Evolutionary conservation across 1,139 yeast genomes (phyloP).

Genomic region (Magnusiomyces suaveolens): DNA sequence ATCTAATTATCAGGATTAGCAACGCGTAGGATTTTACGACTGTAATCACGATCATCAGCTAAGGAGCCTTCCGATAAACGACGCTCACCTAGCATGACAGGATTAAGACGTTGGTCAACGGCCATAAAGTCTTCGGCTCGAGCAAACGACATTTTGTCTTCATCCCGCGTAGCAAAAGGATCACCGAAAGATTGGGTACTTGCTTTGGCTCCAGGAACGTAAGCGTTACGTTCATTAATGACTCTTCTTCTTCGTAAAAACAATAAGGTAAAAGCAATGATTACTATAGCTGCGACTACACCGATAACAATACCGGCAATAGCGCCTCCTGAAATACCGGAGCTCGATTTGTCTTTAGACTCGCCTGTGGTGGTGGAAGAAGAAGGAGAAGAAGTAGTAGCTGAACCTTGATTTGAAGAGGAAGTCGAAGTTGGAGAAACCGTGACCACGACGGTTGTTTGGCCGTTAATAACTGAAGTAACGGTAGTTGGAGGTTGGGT

Average conservation of each 20-base stretch:
- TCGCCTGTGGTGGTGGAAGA: conserved; percentile 6
- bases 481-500: not conserved
- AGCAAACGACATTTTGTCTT: conserved; percentile 13
- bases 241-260: conserved; percentile 38
- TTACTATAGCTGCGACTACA: conserved; percentile 30
- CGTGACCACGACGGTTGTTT: conserved; percentile 9
- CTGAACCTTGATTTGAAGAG: not conserved
- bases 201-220: not conserved
- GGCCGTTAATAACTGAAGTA: conserved; percentile 2
- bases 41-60: conserved; percentile 71
- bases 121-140: conserved; percentile 41
- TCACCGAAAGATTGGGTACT: not conserved
- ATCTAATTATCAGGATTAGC: conserved; percentile 44
- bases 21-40: conserved; percentile 61
- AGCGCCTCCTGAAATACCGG: conserved; percentile 26
- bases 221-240: not conserved
- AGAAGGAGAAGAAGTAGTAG: conserved; percentile 6
- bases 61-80: conserved; percentile 64
- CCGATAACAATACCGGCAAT: conserved; percentile 30
- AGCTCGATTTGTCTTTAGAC: not conserved
- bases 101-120: conserved; percentile 60
- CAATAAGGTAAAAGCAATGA: conserved; percentile 39
- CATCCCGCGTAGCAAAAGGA: conserved; percentile 7
- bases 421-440: not conserved
- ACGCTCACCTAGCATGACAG: conserved; percentile 63